Evolutionary conservation across 2,329 filamentous ascomycete genomes (phyloP).

Genomic region (Apiospora malaysiana): DNA sequence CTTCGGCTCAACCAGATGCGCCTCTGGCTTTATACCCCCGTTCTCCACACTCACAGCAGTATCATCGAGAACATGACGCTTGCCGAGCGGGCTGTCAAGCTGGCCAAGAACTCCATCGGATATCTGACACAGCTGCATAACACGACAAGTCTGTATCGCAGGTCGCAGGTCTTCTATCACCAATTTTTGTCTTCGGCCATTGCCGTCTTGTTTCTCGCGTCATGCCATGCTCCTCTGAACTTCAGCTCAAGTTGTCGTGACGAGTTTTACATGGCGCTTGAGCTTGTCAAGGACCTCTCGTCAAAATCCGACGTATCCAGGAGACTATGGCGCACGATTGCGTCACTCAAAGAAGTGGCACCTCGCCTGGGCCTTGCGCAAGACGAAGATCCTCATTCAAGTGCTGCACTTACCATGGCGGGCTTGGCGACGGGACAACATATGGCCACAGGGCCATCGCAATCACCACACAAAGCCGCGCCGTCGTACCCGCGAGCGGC

Average conservation of each 20-base stretch:
- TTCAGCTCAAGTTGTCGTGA: slow-evolving; percentile 73
- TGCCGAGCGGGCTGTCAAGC: slow-evolving; percentile 75
- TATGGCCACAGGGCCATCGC: slow-evolving; percentile 29
- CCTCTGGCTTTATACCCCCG: slow-evolving; percentile 85
- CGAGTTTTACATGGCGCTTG: slow-evolving; percentile 80
- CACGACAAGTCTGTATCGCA: slow-evolving; percentile 73
- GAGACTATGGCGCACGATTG: slow-evolving; percentile 75
- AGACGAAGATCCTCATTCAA: slow-evolving; percentile 59
- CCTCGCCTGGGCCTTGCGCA: slow-evolving; percentile 69
- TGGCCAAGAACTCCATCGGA: slow-evolving; percentile 78
- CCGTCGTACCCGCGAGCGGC: slow-evolving; percentile 18
- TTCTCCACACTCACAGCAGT: slow-evolving; percentile 82
- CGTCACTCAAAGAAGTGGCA: slow-evolving; percentile 73
- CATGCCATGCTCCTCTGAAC: slow-evolving; percentile 74
- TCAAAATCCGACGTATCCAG: slow-evolving; percentile 74
- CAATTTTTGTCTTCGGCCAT: slow-evolving; percentile 79
- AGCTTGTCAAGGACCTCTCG: slow-evolving; percentile 75
- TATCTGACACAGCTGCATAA: slow-evolving; percentile 74
- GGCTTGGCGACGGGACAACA: slow-evolving; percentile 52
- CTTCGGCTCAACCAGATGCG: slow-evolving; percentile 89
- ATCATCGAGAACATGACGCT: slow-evolving; percentile 78
- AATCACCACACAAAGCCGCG: slow-evolving; percentile 26
- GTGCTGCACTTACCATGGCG: slow-evolving; percentile 61
- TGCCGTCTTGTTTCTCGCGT: slow-evolving; percentile 77
- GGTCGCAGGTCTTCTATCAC: slow-evolving; percentile 78